Evolutionary conservation across 257 asterid genomes (phyloP).

Genomic region (Solanum verrucosum): DNA sequence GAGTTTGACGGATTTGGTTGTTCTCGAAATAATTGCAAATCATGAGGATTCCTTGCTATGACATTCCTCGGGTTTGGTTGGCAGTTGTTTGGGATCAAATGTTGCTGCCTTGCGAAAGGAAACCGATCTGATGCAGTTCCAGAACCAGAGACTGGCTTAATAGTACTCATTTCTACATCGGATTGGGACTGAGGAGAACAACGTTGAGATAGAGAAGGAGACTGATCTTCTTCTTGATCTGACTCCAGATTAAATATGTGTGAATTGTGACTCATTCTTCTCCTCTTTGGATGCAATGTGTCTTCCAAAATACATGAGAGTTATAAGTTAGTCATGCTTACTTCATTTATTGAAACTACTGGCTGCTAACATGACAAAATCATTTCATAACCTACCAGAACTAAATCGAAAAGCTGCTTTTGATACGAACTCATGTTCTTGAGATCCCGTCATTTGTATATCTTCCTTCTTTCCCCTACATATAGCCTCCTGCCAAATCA

Average conservation of each 20-base stretch:
- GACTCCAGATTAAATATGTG: constrained; percentile 18
- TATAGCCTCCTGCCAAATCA: background rate
- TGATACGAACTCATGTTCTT: constrained; percentile 37
- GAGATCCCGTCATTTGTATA: constrained; percentile 20
- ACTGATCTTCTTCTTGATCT: constrained; percentile 40
- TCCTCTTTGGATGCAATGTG: constrained; percentile 62
- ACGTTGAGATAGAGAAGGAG: constrained; percentile 43
- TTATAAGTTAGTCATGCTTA: background rate
- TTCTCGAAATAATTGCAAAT: constrained; percentile 21
- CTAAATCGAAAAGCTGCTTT: constrained; percentile 24
- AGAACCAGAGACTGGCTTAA: constrained; percentile 16
- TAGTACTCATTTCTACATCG: constrained; percentile 39
- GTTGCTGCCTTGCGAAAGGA: constrained; percentile 34
- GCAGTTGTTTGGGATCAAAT: constrained; percentile 13
- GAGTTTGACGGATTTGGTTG: constrained; percentile 17
- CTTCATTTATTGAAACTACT: background rate
- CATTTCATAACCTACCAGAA: constrained; percentile 23
- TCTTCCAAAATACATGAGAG: constrained; percentile 27
- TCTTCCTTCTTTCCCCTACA: constrained; percentile 41
- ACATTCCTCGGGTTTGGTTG: constrained; percentile 15
- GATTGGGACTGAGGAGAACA: constrained; percentile 71
- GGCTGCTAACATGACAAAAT: background rate
- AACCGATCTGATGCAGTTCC: constrained; percentile 25
- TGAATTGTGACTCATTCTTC: constrained; percentile 38
- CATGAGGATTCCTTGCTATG: constrained; percentile 10